phyloP scores from a whole-genome alignment of 2,329 filamentous ascomycete genomes.

The Blastomyces gilchristii region DNA sequence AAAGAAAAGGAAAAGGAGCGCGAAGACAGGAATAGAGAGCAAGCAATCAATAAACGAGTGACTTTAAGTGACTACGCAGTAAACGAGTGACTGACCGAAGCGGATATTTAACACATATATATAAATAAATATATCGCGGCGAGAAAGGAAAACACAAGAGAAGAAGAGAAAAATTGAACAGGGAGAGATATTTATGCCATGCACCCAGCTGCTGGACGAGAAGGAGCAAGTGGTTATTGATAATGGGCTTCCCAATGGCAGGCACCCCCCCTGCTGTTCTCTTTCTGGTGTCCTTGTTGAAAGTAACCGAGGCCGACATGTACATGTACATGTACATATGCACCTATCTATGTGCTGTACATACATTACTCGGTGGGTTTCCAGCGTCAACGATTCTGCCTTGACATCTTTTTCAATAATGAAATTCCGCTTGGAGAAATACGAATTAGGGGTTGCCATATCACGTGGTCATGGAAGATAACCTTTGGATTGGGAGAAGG shows the following conservation, averaged over 20 bases:
- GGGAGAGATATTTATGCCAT: constrained; percentile 1
- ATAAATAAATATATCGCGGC: not conserved
- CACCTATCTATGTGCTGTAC: too few species aligned
- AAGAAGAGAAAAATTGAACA: not conserved
- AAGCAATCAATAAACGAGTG: not conserved
- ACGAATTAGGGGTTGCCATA: not conserved
- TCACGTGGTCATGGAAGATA: not conserved
- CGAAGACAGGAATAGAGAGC: not conserved
- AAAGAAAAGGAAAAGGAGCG: not conserved
- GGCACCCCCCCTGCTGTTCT: too few species aligned
- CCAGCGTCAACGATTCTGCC: too few species aligned
- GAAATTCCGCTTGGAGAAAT: not conserved
- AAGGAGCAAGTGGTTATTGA: not conserved
- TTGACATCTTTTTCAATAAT: too few species aligned
- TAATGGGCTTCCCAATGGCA: not conserved
- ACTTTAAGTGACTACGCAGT: not conserved
- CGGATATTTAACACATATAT: not conserved
- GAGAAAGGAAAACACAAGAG: not conserved
- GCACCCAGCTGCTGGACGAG: not conserved
- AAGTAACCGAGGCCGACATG: too few species aligned
- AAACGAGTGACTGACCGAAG: constrained; percentile 3
- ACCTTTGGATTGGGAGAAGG: too few species aligned
- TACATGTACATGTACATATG: too few species aligned
- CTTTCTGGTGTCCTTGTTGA: too few species aligned
- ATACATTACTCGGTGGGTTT: too few species aligned